phyloP scores from a whole-genome alignment of 768 basidiomycete species.

The Lactarius evosmus region DNA sequence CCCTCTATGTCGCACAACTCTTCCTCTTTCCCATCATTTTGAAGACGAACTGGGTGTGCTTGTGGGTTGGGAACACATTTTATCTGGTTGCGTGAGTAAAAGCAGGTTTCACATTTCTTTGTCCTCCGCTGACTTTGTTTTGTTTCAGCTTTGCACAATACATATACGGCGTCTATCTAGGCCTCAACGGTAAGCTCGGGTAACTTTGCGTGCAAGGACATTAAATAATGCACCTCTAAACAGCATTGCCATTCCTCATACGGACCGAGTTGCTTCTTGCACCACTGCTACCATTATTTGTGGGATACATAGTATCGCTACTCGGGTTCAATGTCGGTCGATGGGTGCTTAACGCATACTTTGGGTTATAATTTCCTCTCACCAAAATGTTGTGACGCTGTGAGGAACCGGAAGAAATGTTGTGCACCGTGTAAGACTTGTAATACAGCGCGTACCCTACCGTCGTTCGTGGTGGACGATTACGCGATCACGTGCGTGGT shows the following conservation, averaged over 20 bases:
- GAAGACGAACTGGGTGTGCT: constrained; percentile 88
- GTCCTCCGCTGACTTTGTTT: constrained; percentile 1
- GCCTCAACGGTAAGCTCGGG: constrained; percentile 62
- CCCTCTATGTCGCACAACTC: constrained; percentile 85
- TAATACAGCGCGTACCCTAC: no score
- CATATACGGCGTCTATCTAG: constrained; percentile 86
- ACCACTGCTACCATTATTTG: constrained; percentile 83
- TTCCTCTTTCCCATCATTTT: constrained; percentile 81
- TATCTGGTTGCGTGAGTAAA: constrained; percentile 77
- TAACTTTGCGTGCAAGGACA: constrained; percentile 1
- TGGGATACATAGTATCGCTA: constrained; percentile 79
- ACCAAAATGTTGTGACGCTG: not conserved
- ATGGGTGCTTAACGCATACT: constrained; percentile 77
- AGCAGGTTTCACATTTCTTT: not conserved
- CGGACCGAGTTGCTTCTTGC: constrained; percentile 89
- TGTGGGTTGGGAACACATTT: constrained; percentile 88
- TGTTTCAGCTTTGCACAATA: constrained; percentile 78
- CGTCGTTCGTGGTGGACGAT: no score
- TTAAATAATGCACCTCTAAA: constrained; percentile 22
- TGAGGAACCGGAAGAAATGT: not conserved
- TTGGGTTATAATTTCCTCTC: constrained; percentile 41
- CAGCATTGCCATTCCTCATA: constrained; percentile 91
- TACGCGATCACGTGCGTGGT: not conserved
- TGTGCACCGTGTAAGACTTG: not conserved
- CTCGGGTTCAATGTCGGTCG: constrained; percentile 90